phyloP scores from a whole-genome alignment of 2,329 filamentous ascomycete genomes.

The Phyllosticta citriasiana region DNA sequence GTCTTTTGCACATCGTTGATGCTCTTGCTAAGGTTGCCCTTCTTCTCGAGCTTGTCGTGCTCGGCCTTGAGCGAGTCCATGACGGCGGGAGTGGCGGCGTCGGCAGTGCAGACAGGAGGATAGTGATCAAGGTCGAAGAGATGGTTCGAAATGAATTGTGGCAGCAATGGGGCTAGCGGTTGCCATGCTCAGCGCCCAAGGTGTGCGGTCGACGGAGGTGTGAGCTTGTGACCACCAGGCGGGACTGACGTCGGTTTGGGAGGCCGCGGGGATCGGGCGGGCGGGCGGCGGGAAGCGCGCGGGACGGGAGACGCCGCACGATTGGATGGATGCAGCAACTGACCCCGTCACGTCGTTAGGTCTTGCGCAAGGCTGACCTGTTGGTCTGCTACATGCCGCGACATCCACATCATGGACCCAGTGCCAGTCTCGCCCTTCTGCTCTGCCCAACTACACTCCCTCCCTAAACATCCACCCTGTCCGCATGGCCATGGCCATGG shows the following conservation, averaged over 20 bases:
- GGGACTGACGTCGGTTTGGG: not conserved
- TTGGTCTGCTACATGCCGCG: not conserved
- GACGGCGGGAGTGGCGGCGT: conserved; percentile 4
- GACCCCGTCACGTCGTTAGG: not conserved
- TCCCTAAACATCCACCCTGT: not conserved
- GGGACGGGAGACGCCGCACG: not conserved
- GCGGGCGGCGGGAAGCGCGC: not conserved
- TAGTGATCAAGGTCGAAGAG: not conserved
- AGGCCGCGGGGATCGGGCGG: conserved; percentile 5
- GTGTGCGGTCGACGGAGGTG: not conserved
- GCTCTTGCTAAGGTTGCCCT: conserved; percentile 58
- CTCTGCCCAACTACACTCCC: not conserved
- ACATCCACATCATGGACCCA: not conserved
- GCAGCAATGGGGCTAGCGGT: not conserved
- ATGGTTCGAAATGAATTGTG: not conserved
- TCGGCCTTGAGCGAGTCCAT: conserved; percentile 65
- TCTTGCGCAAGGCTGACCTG: not conserved
- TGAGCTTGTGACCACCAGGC: conserved; percentile 6
- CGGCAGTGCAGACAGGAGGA: not conserved
- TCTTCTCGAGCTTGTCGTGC: conserved; percentile 60
- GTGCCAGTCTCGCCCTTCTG: not conserved
- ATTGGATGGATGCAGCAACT: not conserved
- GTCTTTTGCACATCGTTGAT: conserved; percentile 74
- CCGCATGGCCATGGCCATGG: not conserved
- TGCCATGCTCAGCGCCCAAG: conserved; percentile 9